Evolutionary conservation across 2,329 filamentous ascomycete genomes (phyloP).

Genomic region (Setomelanomma holmii): DNA sequence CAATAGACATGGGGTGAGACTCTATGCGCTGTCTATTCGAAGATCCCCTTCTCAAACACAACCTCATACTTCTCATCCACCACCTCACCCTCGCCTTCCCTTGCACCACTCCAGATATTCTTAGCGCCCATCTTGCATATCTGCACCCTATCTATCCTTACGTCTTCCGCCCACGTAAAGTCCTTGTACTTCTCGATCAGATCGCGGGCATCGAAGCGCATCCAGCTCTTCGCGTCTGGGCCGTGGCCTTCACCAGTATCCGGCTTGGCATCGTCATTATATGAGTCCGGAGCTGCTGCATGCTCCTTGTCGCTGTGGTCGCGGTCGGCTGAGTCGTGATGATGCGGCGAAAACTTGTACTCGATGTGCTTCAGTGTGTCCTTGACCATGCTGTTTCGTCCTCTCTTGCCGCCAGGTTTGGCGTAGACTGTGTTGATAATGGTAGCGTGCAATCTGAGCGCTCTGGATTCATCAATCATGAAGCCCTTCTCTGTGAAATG

Average conservation of each 20-base stretch:
- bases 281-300: constrained; percentile 9
- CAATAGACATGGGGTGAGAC: neutral
- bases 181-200: constrained; percentile 65
- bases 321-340: too few species aligned
- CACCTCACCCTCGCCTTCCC: constrained; percentile 54
- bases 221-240: constrained; percentile 33
- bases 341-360: neutral
- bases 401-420: too few species aligned
- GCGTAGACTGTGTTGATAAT: constrained; percentile 86
- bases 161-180: constrained; percentile 73
- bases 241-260: constrained; percentile 8
- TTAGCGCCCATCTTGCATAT: constrained; percentile 90
- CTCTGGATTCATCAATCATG: constrained; percentile 65
- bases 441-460: constrained; percentile 81
- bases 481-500: constrained; percentile 64
- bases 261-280: constrained; percentile 1
- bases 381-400: too few species aligned
- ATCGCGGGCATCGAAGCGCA: constrained; percentile 51
- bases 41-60: constrained; percentile 48
- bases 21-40: constrained; percentile 3
- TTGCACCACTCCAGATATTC: constrained; percentile 56
- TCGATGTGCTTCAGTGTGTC: constrained; percentile 3
- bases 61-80: constrained; percentile 61
- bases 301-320: neutral
- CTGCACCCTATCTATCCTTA: constrained; percentile 73